Evolutionary conservation across 2,329 filamentous ascomycete species (phyloP), one percentile per base, ranked within the genome.

Genomic region (Stenocarpella maydis): DNA sequence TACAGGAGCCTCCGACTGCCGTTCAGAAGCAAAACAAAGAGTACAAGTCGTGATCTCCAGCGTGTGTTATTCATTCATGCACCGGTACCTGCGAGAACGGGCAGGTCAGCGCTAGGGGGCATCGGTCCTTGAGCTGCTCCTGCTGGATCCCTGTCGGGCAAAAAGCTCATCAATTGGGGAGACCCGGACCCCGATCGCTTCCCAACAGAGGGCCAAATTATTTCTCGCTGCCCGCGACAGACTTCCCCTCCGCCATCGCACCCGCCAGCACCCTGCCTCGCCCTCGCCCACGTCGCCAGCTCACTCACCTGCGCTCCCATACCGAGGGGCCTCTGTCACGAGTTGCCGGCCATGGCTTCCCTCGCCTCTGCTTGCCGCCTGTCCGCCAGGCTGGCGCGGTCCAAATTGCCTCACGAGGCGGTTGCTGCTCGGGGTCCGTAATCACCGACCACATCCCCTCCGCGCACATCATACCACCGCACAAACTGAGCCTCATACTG

Each of bases 331-430:
- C 26, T 41, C 45, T 50, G 67, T 58, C 49, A 69, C 54, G 43
- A 71, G 70, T 74, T 75, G 72, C 77, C 75, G 71, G 81, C 76
- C 75, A 92, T 92, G 90, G 89, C 90, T 79, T 91, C 90, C 76
- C 82, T 92, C 77, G 85, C 86, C 78, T 83, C 86, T 78, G 88
- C 86, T 77, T 90, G 87, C 80, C 89, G 90, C 77, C 80, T 88
- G 74, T 91, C 90, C 72, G 85, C 86, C 74, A 86, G 90, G 76
- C 82, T 90, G 77, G 85, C 86, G 60, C 79, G 84, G 74, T 82
- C 85, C 74, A 84, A 86, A 78, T 78, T 88, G 73, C 81, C 84
- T 74, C 82, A 82, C 74, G 83, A 88, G 83, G 85, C 82, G n/a
- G 69, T 84, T 72, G 69, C 84, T 73, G 79, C 82, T 75, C 84